These are phyloP conservation scores for Tieghemostelium lacteum DNA, from an alignment of 78 protist genomes.

Conservation along the genomic window DNA sequence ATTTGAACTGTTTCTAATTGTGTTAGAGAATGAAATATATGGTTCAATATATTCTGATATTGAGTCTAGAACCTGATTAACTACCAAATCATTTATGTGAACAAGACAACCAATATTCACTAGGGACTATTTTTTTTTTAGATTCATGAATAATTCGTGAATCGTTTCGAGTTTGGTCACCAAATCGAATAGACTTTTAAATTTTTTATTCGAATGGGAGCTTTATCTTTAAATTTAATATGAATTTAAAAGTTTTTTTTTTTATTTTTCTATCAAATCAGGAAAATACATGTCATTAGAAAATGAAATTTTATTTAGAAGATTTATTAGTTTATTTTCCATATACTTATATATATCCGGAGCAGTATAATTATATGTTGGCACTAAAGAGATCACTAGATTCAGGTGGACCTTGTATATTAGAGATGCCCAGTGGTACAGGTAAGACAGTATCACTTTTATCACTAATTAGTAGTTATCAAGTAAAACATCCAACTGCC, in stretches of 20 bases:
- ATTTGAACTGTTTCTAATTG: no score
- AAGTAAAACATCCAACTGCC: conserved; percentile 73
- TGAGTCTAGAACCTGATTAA: no score
- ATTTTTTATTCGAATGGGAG: no score
- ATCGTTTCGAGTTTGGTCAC: no score
- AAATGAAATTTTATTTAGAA: conserved; percentile 89
- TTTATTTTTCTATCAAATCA: not conserved
- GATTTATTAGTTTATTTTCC: conserved; percentile 97
- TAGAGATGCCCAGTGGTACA: conserved; percentile 99
- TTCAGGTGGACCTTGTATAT: conserved; percentile 88
- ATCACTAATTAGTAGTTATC: conserved; percentile 90
- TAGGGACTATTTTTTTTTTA: no score
- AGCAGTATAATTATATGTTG: conserved; percentile 97
- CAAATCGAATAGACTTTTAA: no score
- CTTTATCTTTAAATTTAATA: no score
- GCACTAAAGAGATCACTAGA: conserved; percentile 94
- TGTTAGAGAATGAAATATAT: no score
- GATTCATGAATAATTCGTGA: no score
- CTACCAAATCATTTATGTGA: no score
- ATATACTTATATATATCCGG: conserved; percentile 96
- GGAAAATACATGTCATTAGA: not conserved
- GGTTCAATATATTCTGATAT: no score
- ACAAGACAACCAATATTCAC: no score
- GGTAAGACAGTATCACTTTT: conserved; percentile 98
- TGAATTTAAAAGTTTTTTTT: not conserved